Percentiles rank a stretch among this genome's conserved stretches.
phyloP scores from a whole-genome alignment of 805 yeast genomes.

The Cyberlindnera mrakii region DNA sequence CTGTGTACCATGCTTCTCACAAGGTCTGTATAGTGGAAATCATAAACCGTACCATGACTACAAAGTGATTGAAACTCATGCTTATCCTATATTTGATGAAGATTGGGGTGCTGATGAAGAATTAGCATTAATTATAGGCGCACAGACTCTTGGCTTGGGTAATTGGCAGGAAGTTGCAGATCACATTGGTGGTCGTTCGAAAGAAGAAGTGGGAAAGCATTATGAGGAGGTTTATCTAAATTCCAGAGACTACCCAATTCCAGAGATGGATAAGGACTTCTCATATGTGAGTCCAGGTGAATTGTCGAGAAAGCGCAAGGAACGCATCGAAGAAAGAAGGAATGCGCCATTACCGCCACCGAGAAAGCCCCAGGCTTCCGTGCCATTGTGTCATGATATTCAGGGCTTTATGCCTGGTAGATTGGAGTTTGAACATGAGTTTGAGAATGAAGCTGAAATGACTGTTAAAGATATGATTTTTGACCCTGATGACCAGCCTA shows the following conservation, averaged over 20 bases:
- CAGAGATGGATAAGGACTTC: conserved; percentile 74
- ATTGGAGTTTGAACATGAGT: conserved; percentile 92
- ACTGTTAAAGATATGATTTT: conserved; percentile 93
- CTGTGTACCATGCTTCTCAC: conserved; percentile 96
- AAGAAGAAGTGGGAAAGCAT: conserved; percentile 87
- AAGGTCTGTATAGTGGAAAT: conserved; percentile 70
- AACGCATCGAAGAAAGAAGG: conserved; percentile 65
- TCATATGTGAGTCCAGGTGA: conserved; percentile 53
- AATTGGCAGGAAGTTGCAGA: conserved; percentile 99
- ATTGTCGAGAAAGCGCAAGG: conserved; percentile 61
- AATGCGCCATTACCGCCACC: conserved; percentile 79
- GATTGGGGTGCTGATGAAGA: conserved; percentile 99
- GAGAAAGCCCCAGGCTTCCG: conserved; percentile 83
- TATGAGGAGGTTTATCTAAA: conserved; percentile 67
- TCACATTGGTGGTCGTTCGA: conserved; percentile 86
- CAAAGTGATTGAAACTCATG: conserved; percentile 86
- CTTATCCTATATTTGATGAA: conserved; percentile 82
- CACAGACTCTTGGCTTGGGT: conserved; percentile 88
- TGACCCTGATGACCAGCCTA: conserved; percentile 85
- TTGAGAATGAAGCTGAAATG: conserved; percentile 93
- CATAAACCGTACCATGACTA: conserved; percentile 96
- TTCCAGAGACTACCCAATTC: conserved; percentile 76
- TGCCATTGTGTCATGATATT: conserved; percentile 93
- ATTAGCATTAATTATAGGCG: conserved; percentile 78
- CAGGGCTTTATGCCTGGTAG: conserved; percentile 99